A percentile compares a stretch with the other conserved stretches of the same genome.
phyloP scores from a whole-genome alignment of 2,329 filamentous ascomycete species.

The Xylariaceae sp. region DNA sequence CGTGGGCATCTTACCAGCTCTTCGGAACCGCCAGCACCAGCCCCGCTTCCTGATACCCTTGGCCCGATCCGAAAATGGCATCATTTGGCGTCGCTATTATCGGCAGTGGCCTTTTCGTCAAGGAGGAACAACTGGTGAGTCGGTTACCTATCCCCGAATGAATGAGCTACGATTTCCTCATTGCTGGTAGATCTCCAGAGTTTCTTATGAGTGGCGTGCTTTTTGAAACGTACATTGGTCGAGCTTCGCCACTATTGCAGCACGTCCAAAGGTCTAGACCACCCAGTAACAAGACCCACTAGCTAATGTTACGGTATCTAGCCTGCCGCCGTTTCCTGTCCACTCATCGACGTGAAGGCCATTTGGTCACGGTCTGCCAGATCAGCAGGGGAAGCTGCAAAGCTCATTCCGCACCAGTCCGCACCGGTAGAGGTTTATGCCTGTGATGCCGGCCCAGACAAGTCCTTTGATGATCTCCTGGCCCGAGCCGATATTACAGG shows the following conservation, averaged over 20 bases:
- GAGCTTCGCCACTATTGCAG: too few relatives aligned
- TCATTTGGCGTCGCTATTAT: conserved; percentile 51
- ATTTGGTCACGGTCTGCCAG: conserved; percentile 52
- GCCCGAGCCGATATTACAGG: conserved; percentile 42
- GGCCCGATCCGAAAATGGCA: conserved; percentile 21
- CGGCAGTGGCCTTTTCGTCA: conserved; percentile 54
- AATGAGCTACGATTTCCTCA: conserved; percentile 8
- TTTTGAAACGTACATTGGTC: neutral
- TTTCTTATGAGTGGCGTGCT: neutral
- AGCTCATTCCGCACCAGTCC: conserved; percentile 26
- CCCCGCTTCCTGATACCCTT: too few relatives aligned
- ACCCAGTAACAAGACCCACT: neutral
- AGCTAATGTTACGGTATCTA: conserved; percentile 19
- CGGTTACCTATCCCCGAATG: too few relatives aligned
- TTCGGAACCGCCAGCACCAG: too few relatives aligned
- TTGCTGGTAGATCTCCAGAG: neutral
- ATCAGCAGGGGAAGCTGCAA: conserved; percentile 41
- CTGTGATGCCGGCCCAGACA: conserved; percentile 30
- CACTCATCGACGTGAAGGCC: conserved; percentile 47
- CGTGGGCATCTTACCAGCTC: too few relatives aligned
- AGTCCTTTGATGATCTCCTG: conserved; percentile 41
- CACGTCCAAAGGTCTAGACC: conserved; percentile 2
- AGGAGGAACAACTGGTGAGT: conserved; percentile 49
- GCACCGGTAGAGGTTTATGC: conserved; percentile 28
- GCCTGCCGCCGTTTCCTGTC: conserved; percentile 48